These are phyloP conservation scores for Acidiella bohemica DNA, from an alignment of 495 filamentous ascomycete genomes.

Conservation along the genomic window DNA sequence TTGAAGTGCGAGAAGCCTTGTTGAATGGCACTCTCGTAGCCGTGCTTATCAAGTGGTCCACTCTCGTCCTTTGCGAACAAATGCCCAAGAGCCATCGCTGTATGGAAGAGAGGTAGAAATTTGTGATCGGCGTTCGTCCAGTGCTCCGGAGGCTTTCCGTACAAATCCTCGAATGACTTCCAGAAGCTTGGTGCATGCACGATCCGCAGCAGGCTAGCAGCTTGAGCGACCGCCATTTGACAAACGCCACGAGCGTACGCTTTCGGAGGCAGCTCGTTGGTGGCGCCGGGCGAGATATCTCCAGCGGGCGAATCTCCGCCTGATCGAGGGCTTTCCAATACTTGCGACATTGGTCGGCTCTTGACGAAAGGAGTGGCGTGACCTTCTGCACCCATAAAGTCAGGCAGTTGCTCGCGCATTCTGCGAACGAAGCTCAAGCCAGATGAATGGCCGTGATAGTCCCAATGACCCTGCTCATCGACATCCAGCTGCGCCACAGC, in stretches of 20 bases:
- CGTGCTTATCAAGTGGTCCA: slow-evolving; percentile 36
- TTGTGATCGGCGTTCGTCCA: slow-evolving; percentile 62
- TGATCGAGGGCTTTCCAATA: slow-evolving; percentile 63
- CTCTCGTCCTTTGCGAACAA: slow-evolving; percentile 52
- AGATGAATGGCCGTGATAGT: slow-evolving; percentile 89
- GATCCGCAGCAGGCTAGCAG: slow-evolving; percentile 67
- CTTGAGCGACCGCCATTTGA: slow-evolving; percentile 67
- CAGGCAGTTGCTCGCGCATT: slow-evolving; percentile 76
- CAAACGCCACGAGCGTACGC: slow-evolving; percentile 55
- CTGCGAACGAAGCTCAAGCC: slow-evolving; percentile 73
- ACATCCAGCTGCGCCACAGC: slow-evolving; percentile 79
- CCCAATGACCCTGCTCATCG: slow-evolving; percentile 83
- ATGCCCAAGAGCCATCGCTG: slow-evolving; percentile 72
- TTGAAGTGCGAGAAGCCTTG: slow-evolving; percentile 86
- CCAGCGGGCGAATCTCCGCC: slow-evolving; percentile 48
- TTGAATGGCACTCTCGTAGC: slow-evolving; percentile 61
- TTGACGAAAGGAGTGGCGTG: slow-evolving; percentile 29
- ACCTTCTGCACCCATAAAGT: slow-evolving; percentile 39
- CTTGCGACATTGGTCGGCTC: slow-evolving; percentile 32
- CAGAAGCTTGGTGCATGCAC: slow-evolving; percentile 85
- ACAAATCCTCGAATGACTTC: slow-evolving; percentile 61
- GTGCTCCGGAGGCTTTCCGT: slow-evolving; percentile 54
- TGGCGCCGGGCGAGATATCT: slow-evolving; percentile 13
- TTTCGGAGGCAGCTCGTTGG: slow-evolving; percentile 46
- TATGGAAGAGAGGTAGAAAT: slow-evolving; percentile 74